Base-by-base conservation (phyloP, 1,284 basidiomycete genomes). In the Melampsora larici-populina region DNA sequence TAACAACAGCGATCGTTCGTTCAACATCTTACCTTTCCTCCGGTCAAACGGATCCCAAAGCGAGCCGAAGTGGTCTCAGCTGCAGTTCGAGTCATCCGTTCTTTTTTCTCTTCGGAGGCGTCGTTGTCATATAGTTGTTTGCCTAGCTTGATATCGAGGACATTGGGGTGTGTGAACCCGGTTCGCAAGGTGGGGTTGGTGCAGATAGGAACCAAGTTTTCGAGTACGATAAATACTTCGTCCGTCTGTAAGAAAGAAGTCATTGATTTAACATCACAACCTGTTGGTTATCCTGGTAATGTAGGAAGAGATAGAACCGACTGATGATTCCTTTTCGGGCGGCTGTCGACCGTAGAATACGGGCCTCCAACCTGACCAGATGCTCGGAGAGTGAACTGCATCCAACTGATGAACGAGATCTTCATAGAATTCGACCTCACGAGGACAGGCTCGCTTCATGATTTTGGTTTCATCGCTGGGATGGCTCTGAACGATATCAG, bases 101-200 rank as follows among this genome's bases (percentile, higher is more conserved):
- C 55, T 51, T 36, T 26, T 48, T 76, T 76, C 21, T 76, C 73
- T 62, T 46, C 49, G 18, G 65, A 49, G 13, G 73, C 73, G 15
- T 60, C n/a, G 46, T 76, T 51, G 67, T 76, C 73, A 29, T 76
- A 76, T 43, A 76, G 48, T 31, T 55, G 29, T 36, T 76, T 48
- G n/a, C 73, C 73, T 43, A 76, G 51, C 40, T 76, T 76, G 64
- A 76, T 76, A 62, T 76, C 73, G 51, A 76, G 55, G 18, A 76
- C 55, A 26, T 68, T 76, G 43, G 73, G 73, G 67, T 68, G 73
- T 15, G 24, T 68, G 40, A 76, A 76, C 7, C 51, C 73, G 46
- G 15, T 33, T 9, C 18, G 33, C 17, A 24, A 31, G 9, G 63
- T 21, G 11, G 46, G 7, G 15, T 46, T 65, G 17, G 11, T n/a